Conservation (phyloP, 129 eudicot genomes). For the Arctium minus region DNA sequence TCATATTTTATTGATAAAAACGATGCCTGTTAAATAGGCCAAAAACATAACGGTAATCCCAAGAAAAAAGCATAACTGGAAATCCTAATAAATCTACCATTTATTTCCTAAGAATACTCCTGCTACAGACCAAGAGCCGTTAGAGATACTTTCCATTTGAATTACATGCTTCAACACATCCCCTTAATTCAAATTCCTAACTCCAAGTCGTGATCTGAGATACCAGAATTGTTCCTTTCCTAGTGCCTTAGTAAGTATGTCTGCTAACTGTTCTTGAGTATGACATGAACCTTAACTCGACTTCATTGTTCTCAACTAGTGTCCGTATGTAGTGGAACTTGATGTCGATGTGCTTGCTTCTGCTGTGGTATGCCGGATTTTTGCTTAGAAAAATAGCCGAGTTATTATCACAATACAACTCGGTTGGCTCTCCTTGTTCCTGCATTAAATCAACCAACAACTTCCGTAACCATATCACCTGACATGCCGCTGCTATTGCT, state of each 20-base stretch:
- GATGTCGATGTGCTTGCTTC: neutral
- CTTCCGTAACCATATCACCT: neutral
- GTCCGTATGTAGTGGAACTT: neutral
- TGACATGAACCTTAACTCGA: neutral
- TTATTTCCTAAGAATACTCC: no score
- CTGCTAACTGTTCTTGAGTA: neutral
- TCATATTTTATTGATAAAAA: no score
- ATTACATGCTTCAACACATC: neutral
- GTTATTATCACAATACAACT: neutral
- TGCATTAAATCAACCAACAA: neutral
- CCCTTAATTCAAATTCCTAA: neutral
- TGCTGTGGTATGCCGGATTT: neutral
- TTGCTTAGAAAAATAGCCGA: neutral
- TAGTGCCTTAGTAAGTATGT: neutral
- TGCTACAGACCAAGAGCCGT: no score
- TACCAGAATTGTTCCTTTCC: neutral
- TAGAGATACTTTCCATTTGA: no score
- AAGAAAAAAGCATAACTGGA: no score
- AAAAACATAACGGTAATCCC: no score
- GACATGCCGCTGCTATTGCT: neutral
- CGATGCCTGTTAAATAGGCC: no score
- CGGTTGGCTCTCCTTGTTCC: neutral
- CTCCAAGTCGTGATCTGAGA: neutral
- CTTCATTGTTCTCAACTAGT: neutral
- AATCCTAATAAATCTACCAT: no score